Percentiles rank a stretch among this genome's conserved stretches.
phyloP scores from a whole-genome alignment of 2,329 filamentous ascomycete species.

The Penicillium sp. region DNA sequence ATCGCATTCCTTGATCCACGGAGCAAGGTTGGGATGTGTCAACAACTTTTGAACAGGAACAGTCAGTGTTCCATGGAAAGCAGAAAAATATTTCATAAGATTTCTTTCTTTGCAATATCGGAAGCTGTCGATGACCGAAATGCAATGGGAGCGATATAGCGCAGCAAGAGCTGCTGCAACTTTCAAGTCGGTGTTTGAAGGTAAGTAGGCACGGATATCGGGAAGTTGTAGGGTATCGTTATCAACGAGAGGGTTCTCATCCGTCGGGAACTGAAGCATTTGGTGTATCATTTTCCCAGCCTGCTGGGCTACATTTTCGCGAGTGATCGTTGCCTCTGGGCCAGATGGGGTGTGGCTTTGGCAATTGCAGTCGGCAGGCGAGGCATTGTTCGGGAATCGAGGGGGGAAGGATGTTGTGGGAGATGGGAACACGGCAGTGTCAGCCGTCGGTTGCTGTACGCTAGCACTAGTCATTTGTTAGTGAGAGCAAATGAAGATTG shows the following conservation, averaged over 20 bases:
- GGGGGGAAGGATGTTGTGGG: constrained; percentile 33
- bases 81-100: constrained; percentile 87
- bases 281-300: constrained; percentile 34
- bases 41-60: constrained; percentile 94
- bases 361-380: constrained; percentile 24
- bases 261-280: constrained; percentile 33
- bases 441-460: constrained; percentile 28
- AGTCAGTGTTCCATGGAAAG: constrained; percentile 90
- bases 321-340: constrained; percentile 27
- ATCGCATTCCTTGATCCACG: constrained; percentile 93
- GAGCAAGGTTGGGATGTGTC: constrained; percentile 66
- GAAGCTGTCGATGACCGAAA: constrained; percentile 87
- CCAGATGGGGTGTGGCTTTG: constrained; percentile 22
- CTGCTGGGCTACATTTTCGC: constrained; percentile 32
- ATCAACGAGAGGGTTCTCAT: constrained; percentile 41
- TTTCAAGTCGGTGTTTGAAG: constrained; percentile 72
- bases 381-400: constrained; percentile 20
- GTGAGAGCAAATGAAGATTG: neutral
- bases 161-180: constrained; percentile 76
- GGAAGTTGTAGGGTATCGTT: constrained; percentile 70
- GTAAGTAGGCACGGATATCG: constrained; percentile 73
- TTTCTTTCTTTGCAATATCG: constrained; percentile 95
- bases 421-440: constrained; percentile 35
- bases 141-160: constrained; percentile 88
- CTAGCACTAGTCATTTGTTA: constrained; percentile 23